Evolutionary conservation across 768 basidiomycete species (phyloP).

Genomic region (Cystobasidium ongulense): DNA sequence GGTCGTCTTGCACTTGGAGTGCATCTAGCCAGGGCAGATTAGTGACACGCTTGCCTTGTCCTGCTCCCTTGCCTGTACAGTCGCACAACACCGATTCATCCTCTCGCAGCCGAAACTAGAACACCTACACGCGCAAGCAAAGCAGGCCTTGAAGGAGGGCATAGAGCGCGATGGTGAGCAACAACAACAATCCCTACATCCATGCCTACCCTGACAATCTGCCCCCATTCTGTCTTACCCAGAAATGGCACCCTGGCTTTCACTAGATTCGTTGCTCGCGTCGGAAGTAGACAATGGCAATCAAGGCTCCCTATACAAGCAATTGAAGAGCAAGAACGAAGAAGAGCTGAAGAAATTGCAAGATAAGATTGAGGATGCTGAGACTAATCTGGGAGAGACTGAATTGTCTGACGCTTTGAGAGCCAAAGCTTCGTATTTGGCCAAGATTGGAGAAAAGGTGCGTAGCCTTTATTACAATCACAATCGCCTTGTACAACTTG

Average conservation of each 20-base stretch:
- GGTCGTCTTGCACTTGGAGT: background rate
- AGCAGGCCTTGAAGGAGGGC: slow-evolving; percentile 14
- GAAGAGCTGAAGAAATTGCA: slow-evolving; percentile 67
- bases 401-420: slow-evolving; percentile 83
- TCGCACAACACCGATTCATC: slow-evolving; percentile 27
- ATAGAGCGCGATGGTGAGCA: slow-evolving; percentile 21
- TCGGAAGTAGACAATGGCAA: background rate
- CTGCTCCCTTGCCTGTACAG: background rate
- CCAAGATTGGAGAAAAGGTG: slow-evolving; percentile 76
- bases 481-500: background rate
- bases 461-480: background rate
- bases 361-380: slow-evolving; percentile 69
- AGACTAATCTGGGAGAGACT: slow-evolving; percentile 83
- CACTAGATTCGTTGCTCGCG: slow-evolving; percentile 12
- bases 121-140: slow-evolving; percentile 9
- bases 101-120: slow-evolving; percentile 25
- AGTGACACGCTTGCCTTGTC: too few species aligned
- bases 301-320: slow-evolving; percentile 5
- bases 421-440: slow-evolving; percentile 73
- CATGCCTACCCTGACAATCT: background rate
- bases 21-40: too few species aligned
- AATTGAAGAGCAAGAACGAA: slow-evolving; percentile 61
- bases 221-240: background rate
- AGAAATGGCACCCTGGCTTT: slow-evolving; percentile 34
- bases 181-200: too few species aligned